Evolutionary conservation across 106 monocot species (phyloP), one percentile per base, ranked within the genome.

Genomic region (Vanilla planifolia): DNA sequence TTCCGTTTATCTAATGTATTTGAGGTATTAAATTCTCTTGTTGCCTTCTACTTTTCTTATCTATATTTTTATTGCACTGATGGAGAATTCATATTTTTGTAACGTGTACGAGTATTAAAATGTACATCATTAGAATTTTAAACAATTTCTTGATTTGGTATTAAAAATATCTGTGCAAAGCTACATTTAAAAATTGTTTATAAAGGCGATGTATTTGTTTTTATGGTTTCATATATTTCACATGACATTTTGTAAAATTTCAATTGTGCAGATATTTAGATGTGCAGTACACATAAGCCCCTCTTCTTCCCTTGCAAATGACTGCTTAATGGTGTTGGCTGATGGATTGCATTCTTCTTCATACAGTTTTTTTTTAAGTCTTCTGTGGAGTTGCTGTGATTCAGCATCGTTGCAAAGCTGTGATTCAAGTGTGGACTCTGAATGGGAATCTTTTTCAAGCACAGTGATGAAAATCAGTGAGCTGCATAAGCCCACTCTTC

Each of bases 301-400:
- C 9, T 79, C 67, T 33, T 91, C 91, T 14, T 79, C 84, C 48
- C 68, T 96, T 41, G 84, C 71, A 51, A 73, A 72, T 58, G 91
- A 96, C 47, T 96, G 96, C 62, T 76, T 96, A 46, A 70, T 70
- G 13, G 84, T 78, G 51, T 74, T 96, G 81, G 75, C 87, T 23
- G 89, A 84, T 63, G 96, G 90, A 17, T 48, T 96, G 59, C 73
- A 79, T 60, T 69, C 56, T 60, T 75, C 79, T 65, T 75, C 74
- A 8, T 87, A 84, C 66, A 76, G 61, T 55, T 65, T 72, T 68
- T 87, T 96, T 71, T 50, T 59, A 71, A 34, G 68, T 62, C 74
- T 74, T 69, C 61, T 91, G 1, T 96, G 96, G 96, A 76, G 84
- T 43, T 66, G 59, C 24, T 61, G 39, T 68, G 71, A 71, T 71